A percentile compares a stretch with the other conserved stretches of the same genome.
Conservation (phyloP, 345 rosid genomes). For the Boechera divaricarpa region DNA sequence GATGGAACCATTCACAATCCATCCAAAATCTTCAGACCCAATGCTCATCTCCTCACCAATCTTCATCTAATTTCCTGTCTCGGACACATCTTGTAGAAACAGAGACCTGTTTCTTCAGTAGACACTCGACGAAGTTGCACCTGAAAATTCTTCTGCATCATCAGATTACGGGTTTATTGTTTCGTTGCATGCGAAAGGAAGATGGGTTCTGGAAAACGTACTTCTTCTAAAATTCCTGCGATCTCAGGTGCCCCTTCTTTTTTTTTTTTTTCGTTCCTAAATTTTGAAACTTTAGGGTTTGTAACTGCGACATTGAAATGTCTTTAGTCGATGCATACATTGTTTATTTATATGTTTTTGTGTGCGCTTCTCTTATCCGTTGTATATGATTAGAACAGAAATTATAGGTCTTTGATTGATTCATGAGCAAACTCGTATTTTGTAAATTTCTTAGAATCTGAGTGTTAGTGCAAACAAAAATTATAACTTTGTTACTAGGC, state of each 20-base stretch:
- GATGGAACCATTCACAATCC: conserved; percentile 8
- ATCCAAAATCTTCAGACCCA: neutral
- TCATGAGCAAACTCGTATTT: neutral
- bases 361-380: neutral
- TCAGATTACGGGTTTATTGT: neutral
- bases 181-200: conserved; percentile 16
- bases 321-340: conserved; percentile 20
- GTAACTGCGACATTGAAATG: neutral
- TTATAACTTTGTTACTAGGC: neutral
- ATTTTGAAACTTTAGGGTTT: conserved; percentile 19
- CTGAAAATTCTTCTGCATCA: neutral
- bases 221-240: conserved; percentile 18
- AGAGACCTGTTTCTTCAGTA: conserved; percentile 1
- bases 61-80: neutral
- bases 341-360: neutral
- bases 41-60: conserved; percentile 15
- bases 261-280: neutral
- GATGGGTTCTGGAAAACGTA: conserved; percentile 38
- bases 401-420: conserved; percentile 14
- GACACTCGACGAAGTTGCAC: conserved; percentile 10
- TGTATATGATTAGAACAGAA: neutral
- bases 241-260: conserved; percentile 38
- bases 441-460: neutral
- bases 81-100: conserved; percentile 5
- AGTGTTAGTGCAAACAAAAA: neutral